Conservation (phyloP, 257 asterid species). For the Nicotiana tabacum region DNA sequence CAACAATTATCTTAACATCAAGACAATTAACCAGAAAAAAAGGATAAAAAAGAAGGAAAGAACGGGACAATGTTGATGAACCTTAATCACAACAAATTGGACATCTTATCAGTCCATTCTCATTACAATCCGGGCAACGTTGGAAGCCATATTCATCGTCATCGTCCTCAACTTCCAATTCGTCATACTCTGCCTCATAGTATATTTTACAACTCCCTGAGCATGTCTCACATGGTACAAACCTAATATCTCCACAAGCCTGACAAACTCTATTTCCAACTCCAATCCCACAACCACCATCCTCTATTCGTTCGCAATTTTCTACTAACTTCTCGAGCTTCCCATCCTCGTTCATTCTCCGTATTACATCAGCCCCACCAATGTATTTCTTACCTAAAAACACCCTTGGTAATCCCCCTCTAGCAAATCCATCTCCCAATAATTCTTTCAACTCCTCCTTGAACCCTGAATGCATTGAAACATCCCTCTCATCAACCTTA, state of each 20-base stretch:
- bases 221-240: conserved; percentile 83
- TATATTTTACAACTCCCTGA: conserved; percentile 87
- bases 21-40: neutral
- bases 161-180: conserved; percentile 11
- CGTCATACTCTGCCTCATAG: conserved; percentile 39
- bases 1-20: neutral
- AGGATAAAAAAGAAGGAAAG: neutral
- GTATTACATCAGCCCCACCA: conserved; percentile 86
- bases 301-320: conserved; percentile 48
- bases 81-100: conserved; percentile 50
- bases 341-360: conserved; percentile 66
- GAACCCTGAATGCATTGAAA: conserved; percentile 87
- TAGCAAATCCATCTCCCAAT: conserved; percentile 38
- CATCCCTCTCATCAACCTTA: conserved; percentile 78
- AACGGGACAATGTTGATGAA: neutral
- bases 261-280: conserved; percentile 38
- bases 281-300: conserved; percentile 14
- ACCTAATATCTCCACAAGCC: conserved; percentile 81
- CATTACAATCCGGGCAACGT: conserved; percentile 66
- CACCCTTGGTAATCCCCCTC: conserved; percentile 57
- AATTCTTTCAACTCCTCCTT: conserved; percentile 74
- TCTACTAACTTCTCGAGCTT: conserved; percentile 61
- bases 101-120: conserved; percentile 61
- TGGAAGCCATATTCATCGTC: conserved; percentile 41
- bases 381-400: conserved; percentile 50